These are phyloP conservation scores for Phytophthora hybrid DNA, from an alignment of 352 stramenopile genomes.

Conservation along the genomic window DNA sequence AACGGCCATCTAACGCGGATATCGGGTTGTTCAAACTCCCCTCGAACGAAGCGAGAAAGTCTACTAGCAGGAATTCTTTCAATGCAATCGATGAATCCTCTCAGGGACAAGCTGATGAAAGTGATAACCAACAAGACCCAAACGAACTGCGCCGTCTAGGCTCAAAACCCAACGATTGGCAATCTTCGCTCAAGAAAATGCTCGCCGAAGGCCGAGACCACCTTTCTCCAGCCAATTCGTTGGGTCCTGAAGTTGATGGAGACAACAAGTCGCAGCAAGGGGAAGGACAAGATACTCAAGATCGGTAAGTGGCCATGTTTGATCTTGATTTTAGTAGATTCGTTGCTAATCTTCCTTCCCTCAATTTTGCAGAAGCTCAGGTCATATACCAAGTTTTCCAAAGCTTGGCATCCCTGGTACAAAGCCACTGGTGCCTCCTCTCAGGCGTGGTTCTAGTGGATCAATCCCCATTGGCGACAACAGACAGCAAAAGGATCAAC, in stretches of 20 bases:
- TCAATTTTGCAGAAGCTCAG: constrained; percentile 5
- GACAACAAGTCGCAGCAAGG: constrained; percentile 13
- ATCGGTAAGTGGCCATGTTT: constrained; percentile 6
- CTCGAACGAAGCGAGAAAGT: constrained; percentile 19
- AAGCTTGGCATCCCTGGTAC: constrained; percentile 65
- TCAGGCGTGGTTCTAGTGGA: constrained; percentile 43
- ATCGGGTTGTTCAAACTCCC: constrained; percentile 10
- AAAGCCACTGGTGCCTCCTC: constrained; percentile 39
- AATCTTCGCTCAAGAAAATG: constrained; percentile 66
- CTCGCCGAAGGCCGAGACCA: constrained; percentile 52
- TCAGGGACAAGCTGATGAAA: not conserved
- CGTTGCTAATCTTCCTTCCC: not conserved
- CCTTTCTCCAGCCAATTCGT: not conserved
- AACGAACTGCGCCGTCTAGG: constrained; percentile 9
- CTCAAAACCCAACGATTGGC: constrained; percentile 52
- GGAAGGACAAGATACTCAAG: constrained; percentile 9
- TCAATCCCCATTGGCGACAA: constrained; percentile 4
- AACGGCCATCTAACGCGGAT: constrained; percentile 30
- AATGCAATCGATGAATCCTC: constrained; percentile 5
- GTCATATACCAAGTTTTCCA: constrained; percentile 54
- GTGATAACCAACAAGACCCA: constrained; percentile 31
- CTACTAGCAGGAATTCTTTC: constrained; percentile 2
- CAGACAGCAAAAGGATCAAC: constrained; percentile 25
- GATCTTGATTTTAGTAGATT: not conserved
- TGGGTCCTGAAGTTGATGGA: constrained; percentile 11